Percentiles rank a stretch among this genome's conserved stretches.
These are phyloP conservation scores for Pseudonectria foliicola DNA, from an alignment of 2,329 filamentous ascomycete species.

Conservation along the genomic window DNA sequence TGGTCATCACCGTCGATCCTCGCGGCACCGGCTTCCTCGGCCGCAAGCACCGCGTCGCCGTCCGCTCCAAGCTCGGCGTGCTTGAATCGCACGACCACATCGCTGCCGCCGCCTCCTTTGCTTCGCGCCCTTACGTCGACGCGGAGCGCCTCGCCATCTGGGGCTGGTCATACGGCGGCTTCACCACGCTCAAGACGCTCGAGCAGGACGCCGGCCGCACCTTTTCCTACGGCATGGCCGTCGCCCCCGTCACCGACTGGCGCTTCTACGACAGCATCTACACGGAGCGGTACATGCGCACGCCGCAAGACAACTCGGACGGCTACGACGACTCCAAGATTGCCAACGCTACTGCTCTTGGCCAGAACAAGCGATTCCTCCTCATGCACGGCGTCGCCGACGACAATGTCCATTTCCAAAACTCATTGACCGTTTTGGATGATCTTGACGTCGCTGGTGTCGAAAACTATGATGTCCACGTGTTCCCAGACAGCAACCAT, in stretches of 20 bases:
- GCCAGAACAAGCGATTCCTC: slow-evolving; percentile 76
- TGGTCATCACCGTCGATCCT: slow-evolving; percentile 91
- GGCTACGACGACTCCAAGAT: slow-evolving; percentile 76
- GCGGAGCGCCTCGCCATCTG: slow-evolving; percentile 79
- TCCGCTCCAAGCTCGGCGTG: slow-evolving; percentile 76
- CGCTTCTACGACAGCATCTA: slow-evolving; percentile 91
- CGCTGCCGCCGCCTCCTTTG: slow-evolving; percentile 78
- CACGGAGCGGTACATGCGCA: slow-evolving; percentile 96
- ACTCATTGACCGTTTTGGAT: slow-evolving; percentile 81
- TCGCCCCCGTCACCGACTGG: slow-evolving; percentile 98
- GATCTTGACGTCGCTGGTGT: slow-evolving; percentile 72
- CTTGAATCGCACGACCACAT: slow-evolving; percentile 90
- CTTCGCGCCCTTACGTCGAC: slow-evolving; percentile 76
- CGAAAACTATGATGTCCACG: slow-evolving; percentile 92
- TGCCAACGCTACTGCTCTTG: slow-evolving; percentile 64
- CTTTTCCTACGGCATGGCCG: slow-evolving; percentile 95
- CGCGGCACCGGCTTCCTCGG: slow-evolving; percentile 89
- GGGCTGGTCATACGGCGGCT: slow-evolving; percentile 98
- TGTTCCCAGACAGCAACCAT: slow-evolving; percentile 95
- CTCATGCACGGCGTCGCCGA: slow-evolving; percentile 96
- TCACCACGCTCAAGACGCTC: slow-evolving; percentile 89
- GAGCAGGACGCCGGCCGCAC: slow-evolving; percentile 84
- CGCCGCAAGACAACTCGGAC: slow-evolving; percentile 68
- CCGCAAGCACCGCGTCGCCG: slow-evolving; percentile 70
- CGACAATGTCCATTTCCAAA: slow-evolving; percentile 97